Conservation (phyloP, 2,329 filamentous ascomycete genomes). For the Dactylellina leptospora region DNA sequence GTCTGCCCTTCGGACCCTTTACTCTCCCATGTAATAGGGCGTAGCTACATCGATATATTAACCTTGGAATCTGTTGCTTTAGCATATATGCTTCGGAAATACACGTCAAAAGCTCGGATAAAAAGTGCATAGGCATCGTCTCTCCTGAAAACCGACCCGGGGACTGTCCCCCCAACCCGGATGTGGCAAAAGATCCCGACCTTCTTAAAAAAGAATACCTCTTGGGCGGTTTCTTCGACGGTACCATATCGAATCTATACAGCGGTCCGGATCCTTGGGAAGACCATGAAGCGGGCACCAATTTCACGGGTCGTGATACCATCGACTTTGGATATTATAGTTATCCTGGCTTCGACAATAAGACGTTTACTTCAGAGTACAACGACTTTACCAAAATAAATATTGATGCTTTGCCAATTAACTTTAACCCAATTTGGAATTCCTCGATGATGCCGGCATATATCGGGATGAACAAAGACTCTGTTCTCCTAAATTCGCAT, state of each 20-base stretch:
- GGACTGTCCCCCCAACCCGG: not conserved
- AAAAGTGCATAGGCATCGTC: not conserved
- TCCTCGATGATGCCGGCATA: conserved; percentile 14
- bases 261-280: conserved; percentile 8
- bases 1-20: no score
- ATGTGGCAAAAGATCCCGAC: not conserved
- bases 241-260: not conserved
- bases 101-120: conserved; percentile 12
- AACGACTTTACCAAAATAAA: not conserved
- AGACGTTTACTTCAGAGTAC: conserved; percentile 7
- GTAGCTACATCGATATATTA: not conserved
- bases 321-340: not conserved
- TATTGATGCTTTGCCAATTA: not conserved
- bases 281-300: not conserved
- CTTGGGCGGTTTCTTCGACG: conserved; percentile 18
- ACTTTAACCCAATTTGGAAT: not conserved
- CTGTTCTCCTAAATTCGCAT: not conserved
- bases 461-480: conserved; percentile 10
- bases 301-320: not conserved
- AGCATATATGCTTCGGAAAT: conserved; percentile 3
- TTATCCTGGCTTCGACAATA: not conserved
- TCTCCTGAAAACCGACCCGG: not conserved
- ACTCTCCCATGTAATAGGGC: not conserved
- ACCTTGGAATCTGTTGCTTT: not conserved
- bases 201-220: conserved; percentile 8